Evolutionary conservation across 768 basidiomycete species (phyloP).

Genomic region (Sporobolomyces phaffii): DNA sequence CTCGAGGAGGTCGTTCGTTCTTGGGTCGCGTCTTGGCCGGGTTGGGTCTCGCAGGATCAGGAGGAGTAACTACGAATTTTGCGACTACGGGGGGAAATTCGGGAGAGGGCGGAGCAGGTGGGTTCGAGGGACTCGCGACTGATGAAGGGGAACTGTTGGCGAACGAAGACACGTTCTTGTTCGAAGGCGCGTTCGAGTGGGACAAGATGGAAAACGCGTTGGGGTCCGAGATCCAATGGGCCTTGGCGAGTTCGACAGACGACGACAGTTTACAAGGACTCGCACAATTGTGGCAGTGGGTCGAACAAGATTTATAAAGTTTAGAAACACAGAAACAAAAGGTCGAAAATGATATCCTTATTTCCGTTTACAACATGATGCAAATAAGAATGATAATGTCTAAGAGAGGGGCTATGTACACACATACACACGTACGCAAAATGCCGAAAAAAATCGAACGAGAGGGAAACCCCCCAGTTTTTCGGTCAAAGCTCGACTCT

Average conservation of each 20-base stretch:
- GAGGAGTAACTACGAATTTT: too few relatives aligned
- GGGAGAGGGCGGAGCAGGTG: too few relatives aligned
- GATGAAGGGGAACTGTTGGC: constrained; percentile 31
- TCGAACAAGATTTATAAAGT: constrained; percentile 15
- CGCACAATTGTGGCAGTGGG: constrained; percentile 25
- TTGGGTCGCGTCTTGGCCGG: not conserved
- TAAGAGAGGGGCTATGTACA: too few relatives aligned
- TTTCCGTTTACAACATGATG: too few relatives aligned
- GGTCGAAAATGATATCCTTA: not conserved
- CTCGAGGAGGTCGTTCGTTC: too few relatives aligned
- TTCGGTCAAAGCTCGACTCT: not conserved
- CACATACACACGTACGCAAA: too few relatives aligned
- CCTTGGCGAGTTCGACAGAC: constrained; percentile 3
- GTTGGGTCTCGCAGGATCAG: constrained; percentile 10
- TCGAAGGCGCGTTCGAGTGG: constrained; percentile 33
- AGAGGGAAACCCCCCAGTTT: too few relatives aligned
- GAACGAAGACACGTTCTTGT: constrained; percentile 26
- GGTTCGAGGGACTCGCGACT: constrained; percentile 16
- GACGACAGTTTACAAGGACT: constrained; percentile 6
- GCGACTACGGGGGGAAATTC: too few relatives aligned
- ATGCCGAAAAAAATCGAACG: too few relatives aligned
- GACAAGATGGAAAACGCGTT: constrained; percentile 18
- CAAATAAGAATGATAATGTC: too few relatives aligned
- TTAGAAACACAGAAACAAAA: not conserved
- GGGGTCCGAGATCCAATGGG: constrained; percentile 24